A percentile compares a stretch with the other conserved stretches of the same genome.
These are phyloP conservation scores for Carex scoparia DNA, from an alignment of 176 grass and related monocot species.

Conservation along the genomic window DNA sequence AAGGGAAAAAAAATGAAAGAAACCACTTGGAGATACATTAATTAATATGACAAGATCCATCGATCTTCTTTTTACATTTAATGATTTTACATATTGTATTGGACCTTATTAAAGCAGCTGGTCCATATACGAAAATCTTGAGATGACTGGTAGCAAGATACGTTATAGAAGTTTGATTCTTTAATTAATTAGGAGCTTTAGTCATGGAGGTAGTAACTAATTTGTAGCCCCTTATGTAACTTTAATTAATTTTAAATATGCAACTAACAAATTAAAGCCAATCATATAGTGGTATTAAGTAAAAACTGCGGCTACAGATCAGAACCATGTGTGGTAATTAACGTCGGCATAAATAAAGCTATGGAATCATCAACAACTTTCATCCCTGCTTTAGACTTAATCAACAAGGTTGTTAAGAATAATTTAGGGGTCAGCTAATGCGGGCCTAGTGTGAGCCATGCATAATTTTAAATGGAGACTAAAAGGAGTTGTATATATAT, in stretches of 20 bases:
- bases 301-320: neutral
- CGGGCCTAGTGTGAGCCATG: neutral
- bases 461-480: neutral
- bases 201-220: neutral
- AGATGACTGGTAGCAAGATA: neutral
- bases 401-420: neutral
- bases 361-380: neutral
- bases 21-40: neutral
- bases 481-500: neutral
- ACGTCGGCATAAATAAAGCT: neutral
- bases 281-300: neutral
- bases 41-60: neutral
- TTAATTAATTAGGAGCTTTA: neutral
- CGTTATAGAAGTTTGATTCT: neutral
- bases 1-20: neutral
- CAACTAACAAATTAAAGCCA: neutral
- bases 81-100: neutral
- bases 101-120: neutral
- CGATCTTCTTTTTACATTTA: neutral
- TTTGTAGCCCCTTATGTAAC: neutral
- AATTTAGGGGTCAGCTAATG: neutral
- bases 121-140: neutral
- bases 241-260: neutral
- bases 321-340: neutral
- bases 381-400: neutral